phyloP scores from a whole-genome alignment of 169 alveolate species.

The Babesia divergens region DNA sequence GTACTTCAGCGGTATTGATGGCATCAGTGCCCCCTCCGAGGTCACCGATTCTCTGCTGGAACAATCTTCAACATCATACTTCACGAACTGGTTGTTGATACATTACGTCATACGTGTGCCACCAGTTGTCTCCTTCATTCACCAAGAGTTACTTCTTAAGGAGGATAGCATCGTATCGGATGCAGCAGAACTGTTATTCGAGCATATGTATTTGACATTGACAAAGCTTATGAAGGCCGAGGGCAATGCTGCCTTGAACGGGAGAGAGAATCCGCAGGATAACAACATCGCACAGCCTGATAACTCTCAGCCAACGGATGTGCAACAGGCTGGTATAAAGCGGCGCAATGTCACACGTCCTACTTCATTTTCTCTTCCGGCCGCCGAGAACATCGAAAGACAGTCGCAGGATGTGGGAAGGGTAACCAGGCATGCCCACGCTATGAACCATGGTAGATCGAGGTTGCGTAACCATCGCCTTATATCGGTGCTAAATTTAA shows the following conservation, averaged over 20 bases:
- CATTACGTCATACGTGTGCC: constrained; percentile 50
- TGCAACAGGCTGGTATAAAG: no score
- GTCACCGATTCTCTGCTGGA: constrained; percentile 51
- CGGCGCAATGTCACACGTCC: no score
- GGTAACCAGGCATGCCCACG: background rate
- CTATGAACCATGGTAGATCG: background rate
- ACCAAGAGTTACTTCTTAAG: constrained; percentile 50
- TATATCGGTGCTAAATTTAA: background rate
- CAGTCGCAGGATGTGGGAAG: no score
- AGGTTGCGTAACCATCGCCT: background rate
- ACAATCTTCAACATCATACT: constrained; percentile 27
- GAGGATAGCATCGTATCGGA: constrained; percentile 10
- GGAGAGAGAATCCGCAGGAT: no score
- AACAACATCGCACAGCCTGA: no score
- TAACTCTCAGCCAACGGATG: no score
- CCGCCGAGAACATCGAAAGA: no score
- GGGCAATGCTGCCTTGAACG: no score
- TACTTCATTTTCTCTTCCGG: no score
- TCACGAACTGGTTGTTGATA: constrained; percentile 57
- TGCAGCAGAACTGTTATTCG: constrained; percentile 43
- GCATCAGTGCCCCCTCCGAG: constrained; percentile 44
- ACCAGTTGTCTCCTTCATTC: constrained; percentile 54
- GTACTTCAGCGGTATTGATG: constrained; percentile 19
- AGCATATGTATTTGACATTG: constrained; percentile 55
- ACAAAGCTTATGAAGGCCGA: no score